Evolutionary conservation across 768 basidiomycete genomes (phyloP), one percentile per base, ranked within the genome.

Genomic region (Steccherinum ochraceum): DNA sequence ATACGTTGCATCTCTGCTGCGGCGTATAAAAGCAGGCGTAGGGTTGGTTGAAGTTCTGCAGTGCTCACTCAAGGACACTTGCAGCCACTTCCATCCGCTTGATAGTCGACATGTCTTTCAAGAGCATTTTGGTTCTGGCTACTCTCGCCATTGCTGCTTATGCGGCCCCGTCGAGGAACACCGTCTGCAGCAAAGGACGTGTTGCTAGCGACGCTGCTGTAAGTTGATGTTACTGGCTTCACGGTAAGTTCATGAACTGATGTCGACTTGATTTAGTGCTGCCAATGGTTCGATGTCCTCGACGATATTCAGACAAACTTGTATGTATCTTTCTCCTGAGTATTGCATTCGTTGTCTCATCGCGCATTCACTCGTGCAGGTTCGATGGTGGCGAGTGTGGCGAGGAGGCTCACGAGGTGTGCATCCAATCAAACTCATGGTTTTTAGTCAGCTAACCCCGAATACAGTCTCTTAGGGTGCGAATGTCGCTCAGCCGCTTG

Each of bases 231-330:
- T n/a, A n/a, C n/a, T n/a, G n/a, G n/a, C n/a, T n/a, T n/a, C n/a
- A n/a, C n/a, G n/a, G n/a, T n/a, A n/a, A n/a, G n/a, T n/a, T n/a
- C n/a, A n/a, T n/a, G n/a, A n/a, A n/a, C n/a, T n/a, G n/a, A n/a
- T n/a, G n/a, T n/a, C n/a, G n/a, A n/a, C n/a, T n/a, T n/a, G n/a
- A n/a, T 5, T 43, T 23, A 55, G 51, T 73, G 72, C 58, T 72
- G 71, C 50, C 63, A 55, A n/a, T 64, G 70, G 58, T 70, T 71
- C 59, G 67, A 72, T 41, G 59, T 74, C 25, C 56, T 71, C 5
- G 67, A 69, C 25, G 71, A 73, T 46, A 53, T 73, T 26, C 72
- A 72, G 51, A 53, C 53, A 18, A 68, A 71, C 52, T 55, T 73
- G 56, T 60, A 47, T 25, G 49, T 24, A 35, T 16, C 24, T 19